Percentiles rank a stretch among this genome's conserved stretches.
phyloP scores from a whole-genome alignment of 73 alveolate species.

The Tetrahymena malaccensis region DNA sequence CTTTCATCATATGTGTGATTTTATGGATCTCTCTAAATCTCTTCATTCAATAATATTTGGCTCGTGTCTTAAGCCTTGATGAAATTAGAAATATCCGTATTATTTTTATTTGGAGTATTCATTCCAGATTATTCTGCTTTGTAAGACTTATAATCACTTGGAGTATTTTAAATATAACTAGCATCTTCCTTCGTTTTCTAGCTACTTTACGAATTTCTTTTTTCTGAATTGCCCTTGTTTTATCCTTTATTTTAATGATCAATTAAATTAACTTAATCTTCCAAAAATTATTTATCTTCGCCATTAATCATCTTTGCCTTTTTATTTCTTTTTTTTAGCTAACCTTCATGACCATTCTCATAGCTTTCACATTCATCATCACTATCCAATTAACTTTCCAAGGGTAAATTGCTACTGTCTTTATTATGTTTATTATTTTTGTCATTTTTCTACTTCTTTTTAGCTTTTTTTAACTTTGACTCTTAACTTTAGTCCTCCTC shows the following conservation, averaged over 20 bases:
- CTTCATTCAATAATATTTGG: background rate
- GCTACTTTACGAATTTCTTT: background rate
- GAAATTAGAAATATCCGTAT: background rate
- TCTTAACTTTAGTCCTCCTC: background rate
- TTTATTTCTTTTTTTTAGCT: background rate
- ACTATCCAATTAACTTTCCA: background rate
- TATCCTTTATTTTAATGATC: background rate
- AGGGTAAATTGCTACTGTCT: background rate
- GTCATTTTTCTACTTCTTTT: background rate
- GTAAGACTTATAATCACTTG: background rate
- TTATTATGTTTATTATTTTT: background rate
- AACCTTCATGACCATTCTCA: background rate
- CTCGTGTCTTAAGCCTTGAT: background rate
- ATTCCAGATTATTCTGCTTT: background rate
- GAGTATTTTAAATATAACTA: background rate
- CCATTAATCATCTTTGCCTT: background rate
- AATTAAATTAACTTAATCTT: background rate
- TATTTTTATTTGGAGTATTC: background rate
- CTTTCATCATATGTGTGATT: background rate
- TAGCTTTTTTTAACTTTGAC: background rate
- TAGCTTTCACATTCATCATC: background rate
- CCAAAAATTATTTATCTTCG: background rate
- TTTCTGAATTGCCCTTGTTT: background rate
- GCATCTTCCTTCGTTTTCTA: background rate
- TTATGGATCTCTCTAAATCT: background rate